Percentiles rank a stretch among this genome's conserved stretches.
Evolutionary conservation across 306 rosid species (phyloP).

Genomic region (Prunus armeniaca): DNA sequence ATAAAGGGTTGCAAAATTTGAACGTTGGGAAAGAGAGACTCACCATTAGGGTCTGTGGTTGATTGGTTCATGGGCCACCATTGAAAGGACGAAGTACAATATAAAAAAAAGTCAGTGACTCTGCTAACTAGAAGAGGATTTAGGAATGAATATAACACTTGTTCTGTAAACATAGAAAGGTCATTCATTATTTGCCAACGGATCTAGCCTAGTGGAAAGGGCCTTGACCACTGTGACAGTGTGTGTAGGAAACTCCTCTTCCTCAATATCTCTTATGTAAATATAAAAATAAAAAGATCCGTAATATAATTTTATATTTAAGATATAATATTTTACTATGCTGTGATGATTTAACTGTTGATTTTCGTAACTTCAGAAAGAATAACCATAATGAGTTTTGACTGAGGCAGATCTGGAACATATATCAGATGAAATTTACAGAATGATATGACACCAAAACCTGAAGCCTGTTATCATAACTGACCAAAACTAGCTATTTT

Average conservation of each 20-base stretch:
- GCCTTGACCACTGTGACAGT: accelerated
- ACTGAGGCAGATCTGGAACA: neutral
- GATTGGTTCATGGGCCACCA: conserved; percentile 18
- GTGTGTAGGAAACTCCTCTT: accelerated
- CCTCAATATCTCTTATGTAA: too few species aligned
- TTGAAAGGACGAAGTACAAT: neutral
- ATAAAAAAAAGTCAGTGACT: conserved; percentile 9
- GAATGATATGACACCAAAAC: neutral
- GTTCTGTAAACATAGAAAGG: too few species aligned
- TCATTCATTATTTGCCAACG: too few species aligned
- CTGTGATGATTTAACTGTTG: too few species aligned
- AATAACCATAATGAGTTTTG: neutral
- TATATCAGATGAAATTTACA: neutral
- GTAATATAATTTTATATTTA: too few species aligned
- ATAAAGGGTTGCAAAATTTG: neutral
- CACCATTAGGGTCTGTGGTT: conserved; percentile 77
- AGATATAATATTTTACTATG: too few species aligned
- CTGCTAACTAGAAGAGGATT: neutral
- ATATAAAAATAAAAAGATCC: too few species aligned
- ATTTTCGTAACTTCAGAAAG: too few species aligned
- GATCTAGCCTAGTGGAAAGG: too few species aligned
- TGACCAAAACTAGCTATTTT: neutral
- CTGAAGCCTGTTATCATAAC: neutral
- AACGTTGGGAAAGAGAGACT: conserved; percentile 12
- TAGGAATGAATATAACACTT: too few species aligned